These are phyloP conservation scores for Chytriomyces confervae DNA, from an alignment of 192 early-diverging fungal genomes.

Conservation along the genomic window DNA sequence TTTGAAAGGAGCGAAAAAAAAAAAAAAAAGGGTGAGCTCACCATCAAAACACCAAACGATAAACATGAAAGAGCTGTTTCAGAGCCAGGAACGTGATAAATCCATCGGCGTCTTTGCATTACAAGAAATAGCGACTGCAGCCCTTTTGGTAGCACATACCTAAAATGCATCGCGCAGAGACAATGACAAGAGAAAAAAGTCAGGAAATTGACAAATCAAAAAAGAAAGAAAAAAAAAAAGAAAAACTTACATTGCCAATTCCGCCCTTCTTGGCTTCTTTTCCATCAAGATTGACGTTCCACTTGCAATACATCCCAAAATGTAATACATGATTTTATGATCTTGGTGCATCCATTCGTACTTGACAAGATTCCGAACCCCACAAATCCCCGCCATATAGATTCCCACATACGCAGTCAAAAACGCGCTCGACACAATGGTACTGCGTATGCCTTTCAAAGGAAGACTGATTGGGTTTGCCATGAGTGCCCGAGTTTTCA, in stretches of 20 bases:
- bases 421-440: conserved; percentile 69
- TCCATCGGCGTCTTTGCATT: conserved; percentile 62
- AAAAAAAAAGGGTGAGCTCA: conserved; percentile 36
- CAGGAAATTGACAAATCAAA: background rate
- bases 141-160: conserved; percentile 76
- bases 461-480: conserved; percentile 60
- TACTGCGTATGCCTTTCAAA: conserved; percentile 53
- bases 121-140: conserved; percentile 70
- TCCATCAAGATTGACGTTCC: conserved; percentile 69
- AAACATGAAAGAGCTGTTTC: conserved; percentile 67
- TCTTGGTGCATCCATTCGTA: conserved; percentile 44
- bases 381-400: conserved; percentile 71
- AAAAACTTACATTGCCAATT: conserved; percentile 67
- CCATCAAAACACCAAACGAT: conserved; percentile 77
- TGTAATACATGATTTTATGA: conserved; percentile 68
- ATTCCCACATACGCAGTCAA: conserved; percentile 67
- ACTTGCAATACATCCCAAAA: conserved; percentile 64
- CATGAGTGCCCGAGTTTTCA: conserved; percentile 62
- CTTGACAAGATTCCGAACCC: conserved; percentile 63
- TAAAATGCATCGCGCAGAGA: background rate
- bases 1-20: conserved; percentile 10
- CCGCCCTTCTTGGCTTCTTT: conserved; percentile 67
- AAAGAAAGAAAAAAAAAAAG: background rate
- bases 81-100: conserved; percentile 64
- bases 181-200: background rate